Evolutionary conservation across 805 yeast species (phyloP), one percentile per base, ranked within the genome.

Genomic region (Sugiyamaella chiloensis): DNA sequence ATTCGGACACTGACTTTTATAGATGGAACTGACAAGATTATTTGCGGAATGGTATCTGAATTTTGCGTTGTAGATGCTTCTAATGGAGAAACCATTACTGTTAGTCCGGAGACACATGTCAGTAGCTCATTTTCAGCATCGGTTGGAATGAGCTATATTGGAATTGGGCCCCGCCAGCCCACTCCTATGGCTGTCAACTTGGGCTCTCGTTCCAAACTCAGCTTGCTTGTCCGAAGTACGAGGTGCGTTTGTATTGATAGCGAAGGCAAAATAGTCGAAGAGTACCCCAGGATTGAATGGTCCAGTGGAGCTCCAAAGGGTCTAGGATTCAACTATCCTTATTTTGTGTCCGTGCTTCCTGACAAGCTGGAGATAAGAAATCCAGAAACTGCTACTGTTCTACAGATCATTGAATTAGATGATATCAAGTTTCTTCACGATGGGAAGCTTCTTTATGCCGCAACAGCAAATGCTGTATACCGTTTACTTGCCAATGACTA

Each of bases 271-370:
- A 12, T 47, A 6, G 32, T 57, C 23, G 55, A 50, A 16, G 43
- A 42, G 11, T 42, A 42, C 20, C 54, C 54, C 2, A 48, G 26
- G 16, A 35, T 52, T 20, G 39, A 40, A 24, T 42, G 64, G 64
- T 11, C 5, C 12, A 9, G 60, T 50, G 34, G 57, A 53, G 40
- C 55, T 20, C 68, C 73, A 7, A 52, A 57, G 23, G 48, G 49
- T 44, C 53, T 70, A 12, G 61, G 56, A 24, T 68, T 59, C 51
- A 60, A 64, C 61, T 68, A 70, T 43, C 79, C 79, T 0, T 75
- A 71, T 50, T 49, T 74, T 11, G 42, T 74, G 4, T 42, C 66
- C 4, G 52, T 60, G 1, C 54, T 63, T 24, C 45, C 50, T 5
- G 55, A 61, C 7, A 59, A 59, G 29, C 50, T 77, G 0, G 73